Evolutionary conservation across 306 rosid genomes (phyloP).

Genomic region (Castanea sativa): DNA sequence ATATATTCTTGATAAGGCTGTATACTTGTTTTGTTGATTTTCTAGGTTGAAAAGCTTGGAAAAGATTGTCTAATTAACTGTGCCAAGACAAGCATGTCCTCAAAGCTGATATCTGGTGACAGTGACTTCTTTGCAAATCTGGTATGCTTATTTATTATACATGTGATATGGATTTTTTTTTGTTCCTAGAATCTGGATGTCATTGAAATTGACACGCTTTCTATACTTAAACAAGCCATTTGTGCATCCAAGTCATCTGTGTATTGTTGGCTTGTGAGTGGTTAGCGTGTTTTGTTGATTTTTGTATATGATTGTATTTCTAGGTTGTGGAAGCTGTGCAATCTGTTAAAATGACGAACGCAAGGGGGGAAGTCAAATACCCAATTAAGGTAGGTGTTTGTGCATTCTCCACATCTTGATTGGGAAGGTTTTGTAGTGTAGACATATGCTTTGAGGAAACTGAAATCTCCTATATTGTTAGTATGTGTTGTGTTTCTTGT

Average conservation of each 20-base stretch:
- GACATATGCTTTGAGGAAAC: neutral
- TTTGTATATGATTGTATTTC: conserved; percentile 14
- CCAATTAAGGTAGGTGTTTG: conserved; percentile 78
- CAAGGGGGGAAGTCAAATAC: conserved; percentile 84
- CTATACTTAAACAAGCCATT: neutral
- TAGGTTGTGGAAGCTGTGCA: conserved; percentile 96
- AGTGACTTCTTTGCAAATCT: conserved; percentile 86
- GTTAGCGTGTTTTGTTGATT: conserved; percentile 4
- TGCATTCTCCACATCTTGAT: conserved; percentile 2
- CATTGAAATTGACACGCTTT: neutral
- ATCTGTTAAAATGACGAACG: conserved; percentile 91
- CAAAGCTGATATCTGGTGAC: conserved; percentile 95
- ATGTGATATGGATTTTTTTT: neutral
- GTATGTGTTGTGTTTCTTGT: too few relatives aligned
- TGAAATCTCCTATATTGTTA: neutral
- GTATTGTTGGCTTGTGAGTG: neutral
- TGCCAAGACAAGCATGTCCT: conserved; percentile 99
- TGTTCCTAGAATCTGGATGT: conserved; percentile 4
- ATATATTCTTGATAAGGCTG: conserved; percentile 38
- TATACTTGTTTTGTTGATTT: conserved; percentile 9
- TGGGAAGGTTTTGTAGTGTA: conserved; percentile 1
- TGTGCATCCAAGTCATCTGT: neutral
- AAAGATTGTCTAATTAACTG: conserved; percentile 81
- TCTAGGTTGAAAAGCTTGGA: conserved; percentile 92
- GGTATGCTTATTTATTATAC: conserved; percentile 46